Evolutionary conservation across 192 early-diverging fungal species (phyloP).

Genomic region (Mortierella antarctica): DNA sequence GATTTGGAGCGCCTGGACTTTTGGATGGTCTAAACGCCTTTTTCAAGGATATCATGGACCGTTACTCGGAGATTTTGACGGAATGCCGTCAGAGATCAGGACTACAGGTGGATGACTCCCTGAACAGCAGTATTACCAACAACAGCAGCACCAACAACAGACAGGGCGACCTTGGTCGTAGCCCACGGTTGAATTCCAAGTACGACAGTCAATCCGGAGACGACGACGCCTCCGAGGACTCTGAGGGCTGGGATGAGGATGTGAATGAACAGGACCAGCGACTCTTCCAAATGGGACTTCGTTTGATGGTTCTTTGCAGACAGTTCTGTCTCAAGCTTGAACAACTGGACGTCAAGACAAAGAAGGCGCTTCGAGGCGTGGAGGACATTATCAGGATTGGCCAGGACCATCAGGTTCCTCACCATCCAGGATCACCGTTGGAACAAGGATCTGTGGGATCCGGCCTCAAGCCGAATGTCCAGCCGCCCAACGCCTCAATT

Average conservation of each 20-base stretch:
- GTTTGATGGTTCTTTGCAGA: constrained; percentile 66
- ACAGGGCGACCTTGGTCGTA: constrained; percentile 7
- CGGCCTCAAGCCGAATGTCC: constrained; percentile 7
- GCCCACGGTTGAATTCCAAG: constrained; percentile 7
- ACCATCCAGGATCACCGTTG: background rate
- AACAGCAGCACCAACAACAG: background rate
- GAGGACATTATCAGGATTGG: constrained; percentile 37
- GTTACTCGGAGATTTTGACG: constrained; percentile 54
- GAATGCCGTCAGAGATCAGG: constrained; percentile 55
- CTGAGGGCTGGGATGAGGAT: constrained; percentile 59
- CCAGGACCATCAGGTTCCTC: constrained; percentile 9
- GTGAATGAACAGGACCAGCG: constrained; percentile 65
- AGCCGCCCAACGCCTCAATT: constrained; percentile 52
- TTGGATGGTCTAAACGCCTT: constrained; percentile 63
- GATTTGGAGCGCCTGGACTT: constrained; percentile 67
- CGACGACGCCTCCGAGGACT: constrained; percentile 47
- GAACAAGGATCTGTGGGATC: constrained; percentile 12
- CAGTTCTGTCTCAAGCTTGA: constrained; percentile 54
- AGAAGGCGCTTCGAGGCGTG: constrained; percentile 24
- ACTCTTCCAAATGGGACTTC: constrained; percentile 75
- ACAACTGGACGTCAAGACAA: constrained; percentile 55
- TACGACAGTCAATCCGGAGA: constrained; percentile 16
- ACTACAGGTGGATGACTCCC: constrained; percentile 32
- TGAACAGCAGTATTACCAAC: background rate
- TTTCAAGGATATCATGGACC: constrained; percentile 57